A percentile compares a stretch with the other conserved stretches of the same genome.
These are phyloP conservation scores for Cutaneotrichosporon spelunceum DNA, from an alignment of 1,284 basidiomycete genomes.

Conservation along the genomic window DNA sequence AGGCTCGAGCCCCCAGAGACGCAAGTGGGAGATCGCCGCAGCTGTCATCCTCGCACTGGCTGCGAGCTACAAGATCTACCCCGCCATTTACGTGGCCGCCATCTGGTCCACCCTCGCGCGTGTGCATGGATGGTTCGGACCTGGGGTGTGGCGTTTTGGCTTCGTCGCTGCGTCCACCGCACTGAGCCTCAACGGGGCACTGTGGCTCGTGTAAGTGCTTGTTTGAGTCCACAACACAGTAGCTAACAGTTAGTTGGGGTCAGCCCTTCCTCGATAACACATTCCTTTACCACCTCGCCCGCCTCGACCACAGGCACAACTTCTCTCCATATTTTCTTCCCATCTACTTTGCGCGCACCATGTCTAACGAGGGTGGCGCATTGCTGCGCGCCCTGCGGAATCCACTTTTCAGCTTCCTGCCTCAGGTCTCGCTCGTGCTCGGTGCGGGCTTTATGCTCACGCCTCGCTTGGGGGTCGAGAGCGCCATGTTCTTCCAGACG, in stretches of 20 bases:
- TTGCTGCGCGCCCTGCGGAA: slow-evolving; percentile 31
- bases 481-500: slow-evolving; percentile 81
- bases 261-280: slow-evolving; percentile 86
- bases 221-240: background rate
- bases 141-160: slow-evolving; percentile 64
- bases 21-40: slow-evolving; percentile 54
- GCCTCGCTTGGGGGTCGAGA: slow-evolving; percentile 59
- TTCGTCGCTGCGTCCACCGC: slow-evolving; percentile 68
- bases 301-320: slow-evolving; percentile 95
- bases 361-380: background rate
- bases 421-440: slow-evolving; percentile 51
- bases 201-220: slow-evolving; percentile 71
- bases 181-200: slow-evolving; percentile 60
- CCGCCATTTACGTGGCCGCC: slow-evolving; percentile 79
- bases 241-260: slow-evolving; percentile 69
- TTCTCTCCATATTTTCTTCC: slow-evolving; percentile 97
- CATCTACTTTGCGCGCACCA: slow-evolving; percentile 64
- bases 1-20: background rate
- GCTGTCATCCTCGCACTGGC: slow-evolving; percentile 73
- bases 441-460: slow-evolving; percentile 41
- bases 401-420: slow-evolving; percentile 50
- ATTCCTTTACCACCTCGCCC: slow-evolving; percentile 85
- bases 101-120: slow-evolving; percentile 63
- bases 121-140: slow-evolving; percentile 56
- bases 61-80: slow-evolving; percentile 94